Percentiles rank a stretch among this genome's conserved stretches.
phyloP scores from a whole-genome alignment of 345 rosid species.

The Gynandropsis gynandra region DNA sequence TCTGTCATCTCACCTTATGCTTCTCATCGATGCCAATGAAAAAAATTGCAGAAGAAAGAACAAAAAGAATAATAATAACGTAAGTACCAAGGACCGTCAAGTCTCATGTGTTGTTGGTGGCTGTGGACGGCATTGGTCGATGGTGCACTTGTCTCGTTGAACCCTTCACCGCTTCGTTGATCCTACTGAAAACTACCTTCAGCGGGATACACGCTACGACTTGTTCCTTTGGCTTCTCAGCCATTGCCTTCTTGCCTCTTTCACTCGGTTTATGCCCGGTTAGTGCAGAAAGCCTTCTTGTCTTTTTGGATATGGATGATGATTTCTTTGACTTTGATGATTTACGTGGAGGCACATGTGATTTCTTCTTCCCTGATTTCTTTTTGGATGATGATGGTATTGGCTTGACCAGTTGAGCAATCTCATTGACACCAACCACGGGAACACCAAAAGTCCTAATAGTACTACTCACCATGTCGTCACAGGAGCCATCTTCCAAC shows the following conservation, averaged over 20 bases:
- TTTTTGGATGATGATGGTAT: slow-evolving; percentile 27
- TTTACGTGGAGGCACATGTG: slow-evolving; percentile 20
- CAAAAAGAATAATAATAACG: slow-evolving; percentile 6
- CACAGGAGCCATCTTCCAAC: slow-evolving; percentile 34
- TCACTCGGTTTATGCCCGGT: slow-evolving; percentile 43
- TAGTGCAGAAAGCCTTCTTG: slow-evolving; percentile 68
- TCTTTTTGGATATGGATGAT: slow-evolving; percentile 51
- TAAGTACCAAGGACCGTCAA: too few species aligned
- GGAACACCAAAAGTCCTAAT: slow-evolving; percentile 24
- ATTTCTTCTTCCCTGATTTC: slow-evolving; percentile 31
- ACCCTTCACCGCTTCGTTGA: slow-evolving; percentile 81
- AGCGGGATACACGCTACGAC: slow-evolving; percentile 74
- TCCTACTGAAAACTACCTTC: slow-evolving; percentile 81
- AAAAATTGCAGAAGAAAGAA: slow-evolving; percentile 3
- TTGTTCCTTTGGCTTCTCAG: slow-evolving; percentile 48
- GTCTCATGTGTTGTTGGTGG: slow-evolving; percentile 17
- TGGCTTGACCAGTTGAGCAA: slow-evolving; percentile 23
- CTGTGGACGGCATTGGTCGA: slow-evolving; percentile 26
- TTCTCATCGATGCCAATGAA: slow-evolving; percentile 7
- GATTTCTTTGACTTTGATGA: slow-evolving; percentile 36
- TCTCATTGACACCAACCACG: slow-evolving; percentile 18
- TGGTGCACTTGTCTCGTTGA: slow-evolving; percentile 34
- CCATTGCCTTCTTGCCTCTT: slow-evolving; percentile 28
- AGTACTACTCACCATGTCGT: slow-evolving; percentile 23
- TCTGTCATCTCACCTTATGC: slow-evolving; percentile 13